Base-by-base conservation (phyloP, 2,329 filamentous ascomycete genomes). In the Colletotrichum sansevieriae region DNA sequence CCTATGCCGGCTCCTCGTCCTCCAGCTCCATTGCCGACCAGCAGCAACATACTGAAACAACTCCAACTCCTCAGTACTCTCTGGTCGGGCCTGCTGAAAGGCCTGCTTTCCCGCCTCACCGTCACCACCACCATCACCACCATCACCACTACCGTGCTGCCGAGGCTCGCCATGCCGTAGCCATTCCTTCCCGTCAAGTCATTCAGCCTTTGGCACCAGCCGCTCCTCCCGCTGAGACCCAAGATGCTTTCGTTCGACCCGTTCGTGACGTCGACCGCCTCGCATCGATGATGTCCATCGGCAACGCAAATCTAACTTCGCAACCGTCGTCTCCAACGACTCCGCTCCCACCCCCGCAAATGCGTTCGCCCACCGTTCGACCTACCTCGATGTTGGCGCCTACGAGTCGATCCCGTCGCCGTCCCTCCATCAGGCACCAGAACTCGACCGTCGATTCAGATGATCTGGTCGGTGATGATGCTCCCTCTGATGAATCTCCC, bases 291-390 rank as follows among this genome's bases (percentile, higher is more conserved):
- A 84, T 91, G 51, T 88, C 91, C 7, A 87, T 91, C 46, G 83
- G 91, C 62, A 88, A 92, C 71, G 84, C 87, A 11, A 91, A 92
- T 61, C 82, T 94, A 62, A 87, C 88, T 47, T 98, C 95, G n/a
- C 95, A 97, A 77, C 96, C 96, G 9, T 92, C 95, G 65, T 98
- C 94, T 12, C 94, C 94, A 1, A 96, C 93, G 7, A 97, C 94
- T 1, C 94, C 94, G 13, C 85, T 92, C 51, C 91, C 91, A 54
- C 89, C 91, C 1, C 83, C 90, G 29, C 90, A 91, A 80, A 77
- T 86, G 69, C 78, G 84, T 75, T 88, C 88, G 41, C 85, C 87
- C 6, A 85, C 85, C 10, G 83, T 84, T 68, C 87, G 82, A 70
- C 85, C 84, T 29, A 84, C 80, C 20, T 87, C 85, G 52, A 84